Base-by-base conservation (phyloP, 768 basidiomycete genomes). In the Rhizopogon vinicolor region DNA sequence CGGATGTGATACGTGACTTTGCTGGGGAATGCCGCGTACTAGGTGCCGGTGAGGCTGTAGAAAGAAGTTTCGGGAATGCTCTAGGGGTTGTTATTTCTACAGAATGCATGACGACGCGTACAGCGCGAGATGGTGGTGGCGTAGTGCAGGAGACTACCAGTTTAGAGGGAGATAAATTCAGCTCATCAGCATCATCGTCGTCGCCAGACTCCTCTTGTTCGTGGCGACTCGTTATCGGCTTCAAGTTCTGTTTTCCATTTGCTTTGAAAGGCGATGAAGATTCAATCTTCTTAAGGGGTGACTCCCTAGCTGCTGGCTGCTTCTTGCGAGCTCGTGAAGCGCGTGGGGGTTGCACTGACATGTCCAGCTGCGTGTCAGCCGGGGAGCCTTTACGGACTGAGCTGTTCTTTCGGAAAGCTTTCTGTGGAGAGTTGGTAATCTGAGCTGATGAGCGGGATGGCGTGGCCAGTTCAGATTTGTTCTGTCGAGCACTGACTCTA, bases 41-140 rank as follows among this genome's bases (percentile, higher is more conserved):
- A 43, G 41, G 18, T 12, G 22, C 44, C 2, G 66, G 61, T 13
- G 67, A 68, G 7, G 58, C 53, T 29, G 45, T 28, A 3, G 40
- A 52, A 6, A 22, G 9, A 33, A n/a, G 12, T 39, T 44, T 56
- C 53, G 60, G 37, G 41, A 55, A 25, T 7, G 53, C 25, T 43
- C 58, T 64, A 5, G 69, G 69, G 0, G 69, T 72, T 37, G 51
- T 55, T 22, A 70, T 72, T 44, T 71, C 69, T 8, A 70, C 63
- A 37, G 49, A 70, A 22, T 72, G 65, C 61, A 70, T 60, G 18
- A 70, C 53, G 53, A 69, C 35, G 13, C 68, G 70, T 16, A 55
- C 43, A 5, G 54, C 19, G 8, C 55, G 58, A 14, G 51, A 42
- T 28, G 58, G 60, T 42, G 63, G 63, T 2, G 68, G 68, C 1